Evolutionary conservation across 192 early-diverging fungal genomes (phyloP), one percentile per base, ranked within the genome.

Genomic region (Coemansia sp.): DNA sequence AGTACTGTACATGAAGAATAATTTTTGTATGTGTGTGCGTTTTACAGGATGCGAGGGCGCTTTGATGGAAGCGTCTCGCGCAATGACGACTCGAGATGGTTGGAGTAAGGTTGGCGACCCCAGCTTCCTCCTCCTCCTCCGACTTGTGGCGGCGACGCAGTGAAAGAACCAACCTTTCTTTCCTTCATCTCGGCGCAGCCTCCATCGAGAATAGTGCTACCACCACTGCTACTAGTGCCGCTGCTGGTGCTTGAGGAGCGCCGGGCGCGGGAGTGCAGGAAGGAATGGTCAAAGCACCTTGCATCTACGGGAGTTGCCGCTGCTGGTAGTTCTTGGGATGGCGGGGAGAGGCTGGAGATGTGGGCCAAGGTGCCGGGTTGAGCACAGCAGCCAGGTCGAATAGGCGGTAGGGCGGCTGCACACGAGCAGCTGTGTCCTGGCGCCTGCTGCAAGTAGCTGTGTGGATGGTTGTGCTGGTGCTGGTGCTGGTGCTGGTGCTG

Each of bases 321-420:
- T 63, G 61, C 63, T 52, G 63, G 56, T 67, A 50, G 54, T 37
- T 49, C 73, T 75, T n/a, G 63, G 47, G 61, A 26, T 15, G 77
- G 72, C n/a, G 72, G 72, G n/a, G 77, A 71, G 57, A 79, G 77
- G 65, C 69, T 74, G 69, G 77, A 69, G 61, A 70, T 47, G 53
- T 65, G 18, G 62, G 50, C 19, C 26, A 57, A 40, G 66, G 50
- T 7, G 52, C 41, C 40, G 69, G 66, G 37, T 72, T 80, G 66
- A 72, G 78, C 15, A 75, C 53, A 39, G 69, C 49, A 38, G 62
- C 69, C 61, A 72, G 47, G 67, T 72, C 72, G 78, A 69, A 80
- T 64, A 57, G 72, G 73, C 73, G 78, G 69, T n/a, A 75, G 23
- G 21, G 52, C 39, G 18, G 63, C 43, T 53, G 68, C 49, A 32